Percentiles rank a stretch among this genome's conserved stretches.
These are phyloP conservation scores for Vitis labrusca DNA, from an alignment of 164 flowering plant genomes.

Conservation along the genomic window DNA sequence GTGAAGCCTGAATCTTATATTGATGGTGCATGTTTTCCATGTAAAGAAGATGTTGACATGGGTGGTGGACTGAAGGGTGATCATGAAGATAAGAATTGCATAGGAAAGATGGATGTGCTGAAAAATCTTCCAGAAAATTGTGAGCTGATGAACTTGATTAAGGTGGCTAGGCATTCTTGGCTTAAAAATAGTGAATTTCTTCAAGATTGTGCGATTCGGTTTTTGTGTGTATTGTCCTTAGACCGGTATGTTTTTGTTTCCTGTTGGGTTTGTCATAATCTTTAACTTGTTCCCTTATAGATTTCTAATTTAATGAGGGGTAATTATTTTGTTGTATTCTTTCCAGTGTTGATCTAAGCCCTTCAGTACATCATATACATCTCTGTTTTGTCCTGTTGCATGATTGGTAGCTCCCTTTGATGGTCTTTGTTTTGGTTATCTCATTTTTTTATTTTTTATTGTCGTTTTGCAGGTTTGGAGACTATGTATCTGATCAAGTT, in stretches of 20 bases:
- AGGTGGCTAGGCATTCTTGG: slow-evolving; percentile 75
- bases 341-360: background rate
- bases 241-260: slow-evolving; percentile 69
- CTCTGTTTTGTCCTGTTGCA: background rate
- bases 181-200: slow-evolving; percentile 85
- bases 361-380: background rate
- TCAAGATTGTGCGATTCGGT: slow-evolving; percentile 95
- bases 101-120: slow-evolving; percentile 20
- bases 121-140: slow-evolving; percentile 40
- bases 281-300: background rate
- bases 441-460: background rate
- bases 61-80: slow-evolving; percentile 19
- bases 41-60: slow-evolving; percentile 24
- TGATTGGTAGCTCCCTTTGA: background rate
- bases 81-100: slow-evolving; percentile 25
- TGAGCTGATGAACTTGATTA: slow-evolving; percentile 62
- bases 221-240: slow-evolving; percentile 78
- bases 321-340: background rate
- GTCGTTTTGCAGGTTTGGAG: slow-evolving; percentile 76
- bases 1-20: slow-evolving; percentile 41
- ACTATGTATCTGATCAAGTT: slow-evolving; percentile 99
- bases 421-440: background rate
- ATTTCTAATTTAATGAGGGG: background rate
- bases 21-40: slow-evolving; percentile 16
- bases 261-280: background rate